A percentile compares a stretch with the other conserved stretches of the same genome.
These are phyloP conservation scores for Trichoderma breve DNA, from an alignment of 2,329 filamentous ascomycete genomes.

Conservation along the genomic window DNA sequence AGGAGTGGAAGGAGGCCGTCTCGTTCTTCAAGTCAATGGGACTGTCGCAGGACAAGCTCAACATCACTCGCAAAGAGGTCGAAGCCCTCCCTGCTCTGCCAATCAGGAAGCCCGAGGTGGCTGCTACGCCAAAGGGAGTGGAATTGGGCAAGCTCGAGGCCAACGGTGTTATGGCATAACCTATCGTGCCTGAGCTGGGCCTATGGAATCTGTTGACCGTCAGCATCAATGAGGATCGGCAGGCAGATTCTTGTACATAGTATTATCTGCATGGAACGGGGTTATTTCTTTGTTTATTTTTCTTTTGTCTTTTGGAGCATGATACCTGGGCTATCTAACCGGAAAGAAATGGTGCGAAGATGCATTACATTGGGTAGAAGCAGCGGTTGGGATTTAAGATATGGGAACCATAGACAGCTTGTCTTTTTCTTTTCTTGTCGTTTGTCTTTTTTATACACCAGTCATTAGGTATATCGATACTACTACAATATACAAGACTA, in stretches of 20 bases:
- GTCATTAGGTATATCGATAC: neutral
- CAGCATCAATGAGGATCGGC: neutral
- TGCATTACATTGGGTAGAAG: conserved; percentile 4
- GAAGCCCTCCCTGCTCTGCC: conserved; percentile 11
- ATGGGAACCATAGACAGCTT: conserved; percentile 5
- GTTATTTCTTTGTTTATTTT: neutral
- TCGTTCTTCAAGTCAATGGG: conserved; percentile 47
- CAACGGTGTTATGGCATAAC: conserved; percentile 10
- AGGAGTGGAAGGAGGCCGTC: conserved; percentile 53
- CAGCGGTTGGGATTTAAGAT: neutral
- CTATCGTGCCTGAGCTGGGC: neutral
- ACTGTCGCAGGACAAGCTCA: conserved; percentile 31
- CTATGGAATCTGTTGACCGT: neutral
- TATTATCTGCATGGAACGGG: neutral
- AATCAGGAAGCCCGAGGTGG: neutral
- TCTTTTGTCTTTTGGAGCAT: neutral
- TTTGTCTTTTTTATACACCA: neutral
- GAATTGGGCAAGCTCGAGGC: conserved; percentile 15
- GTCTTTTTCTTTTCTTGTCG: neutral
- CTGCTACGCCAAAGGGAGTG: neutral
- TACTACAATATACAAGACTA: neutral
- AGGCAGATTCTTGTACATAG: conserved; percentile 5
- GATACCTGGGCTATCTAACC: conserved; percentile 12
- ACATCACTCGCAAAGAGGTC: conserved; percentile 26
- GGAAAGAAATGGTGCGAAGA: neutral